Evolutionary conservation across 1,284 basidiomycete species (phyloP).

Genomic region (Pisolithus thermaeus): DNA sequence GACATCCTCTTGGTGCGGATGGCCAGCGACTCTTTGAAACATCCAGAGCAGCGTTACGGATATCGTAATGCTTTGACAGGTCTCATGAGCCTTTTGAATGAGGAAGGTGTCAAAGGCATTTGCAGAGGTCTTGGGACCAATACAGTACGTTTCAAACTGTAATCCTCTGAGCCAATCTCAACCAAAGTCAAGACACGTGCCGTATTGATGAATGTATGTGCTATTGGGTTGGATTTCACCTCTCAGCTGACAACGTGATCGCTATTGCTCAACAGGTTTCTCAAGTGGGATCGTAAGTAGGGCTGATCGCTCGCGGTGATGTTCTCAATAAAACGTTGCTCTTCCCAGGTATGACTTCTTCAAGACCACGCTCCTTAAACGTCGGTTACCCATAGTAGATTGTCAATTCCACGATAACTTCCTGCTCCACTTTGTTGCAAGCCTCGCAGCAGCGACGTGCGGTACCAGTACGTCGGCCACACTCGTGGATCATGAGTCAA

Average conservation of each 20-base stretch:
- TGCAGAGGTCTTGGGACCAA: conserved; percentile 79
- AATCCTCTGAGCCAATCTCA: conserved; percentile 7
- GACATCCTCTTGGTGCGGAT: conserved; percentile 83
- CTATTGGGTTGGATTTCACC: conserved; percentile 4
- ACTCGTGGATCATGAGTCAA: not conserved
- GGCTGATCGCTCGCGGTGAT: not conserved
- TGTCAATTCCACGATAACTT: conserved; percentile 68
- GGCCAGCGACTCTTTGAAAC: conserved; percentile 79
- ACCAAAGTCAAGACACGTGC: conserved; percentile 51
- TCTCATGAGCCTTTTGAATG: conserved; percentile 54
- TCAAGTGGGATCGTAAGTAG: conserved; percentile 82
- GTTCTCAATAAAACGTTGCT: conserved; percentile 5
- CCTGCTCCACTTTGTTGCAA: conserved; percentile 59
- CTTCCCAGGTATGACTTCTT: conserved; percentile 77
- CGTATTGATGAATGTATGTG: conserved; percentile 77
- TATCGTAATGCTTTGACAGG: conserved; percentile 77
- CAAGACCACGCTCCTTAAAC: conserved; percentile 60
- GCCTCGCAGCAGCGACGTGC: conserved; percentile 71
- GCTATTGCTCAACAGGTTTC: conserved; percentile 44
- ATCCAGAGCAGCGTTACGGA: conserved; percentile 66
- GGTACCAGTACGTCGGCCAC: conserved; percentile 63
- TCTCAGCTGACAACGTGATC: conserved; percentile 6
- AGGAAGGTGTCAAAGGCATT: conserved; percentile 70
- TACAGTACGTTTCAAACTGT: conserved; percentile 41
- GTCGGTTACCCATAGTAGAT: conserved; percentile 51